A percentile compares a stretch with the other conserved stretches of the same genome.
Conservation (phyloP, 2,329 filamentous ascomycete genomes). For the Xylaria hypoxylon region DNA sequence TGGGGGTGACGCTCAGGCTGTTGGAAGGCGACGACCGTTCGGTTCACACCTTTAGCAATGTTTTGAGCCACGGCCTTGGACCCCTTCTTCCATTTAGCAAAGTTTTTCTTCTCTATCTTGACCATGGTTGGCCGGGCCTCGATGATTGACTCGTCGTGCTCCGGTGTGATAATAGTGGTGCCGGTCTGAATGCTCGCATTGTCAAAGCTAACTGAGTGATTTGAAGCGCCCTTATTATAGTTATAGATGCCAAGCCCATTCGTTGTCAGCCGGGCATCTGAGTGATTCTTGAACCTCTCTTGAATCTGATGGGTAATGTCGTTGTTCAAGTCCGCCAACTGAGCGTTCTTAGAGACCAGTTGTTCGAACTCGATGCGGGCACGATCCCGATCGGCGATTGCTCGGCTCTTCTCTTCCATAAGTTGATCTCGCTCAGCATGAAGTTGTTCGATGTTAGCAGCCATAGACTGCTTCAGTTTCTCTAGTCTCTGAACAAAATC, state of each 20-base stretch:
- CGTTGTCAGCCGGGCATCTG: constrained; percentile 67
- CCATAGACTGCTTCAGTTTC: constrained; percentile 69
- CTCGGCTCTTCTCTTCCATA: constrained; percentile 84
- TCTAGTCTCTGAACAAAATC: constrained; percentile 84
- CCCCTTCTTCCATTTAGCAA: constrained; percentile 99
- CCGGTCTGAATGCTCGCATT: constrained; percentile 66
- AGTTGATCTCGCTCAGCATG: constrained; percentile 81
- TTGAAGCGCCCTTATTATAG: constrained; percentile 63
- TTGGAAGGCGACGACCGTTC: constrained; percentile 82
- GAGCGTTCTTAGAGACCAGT: constrained; percentile 91
- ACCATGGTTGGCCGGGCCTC: constrained; percentile 89
- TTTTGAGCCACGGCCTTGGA: constrained; percentile 94
- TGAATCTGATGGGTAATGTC: constrained; percentile 95
- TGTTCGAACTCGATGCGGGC: constrained; percentile 96
- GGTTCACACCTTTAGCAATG: constrained; percentile 92
- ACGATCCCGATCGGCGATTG: constrained; percentile 88
- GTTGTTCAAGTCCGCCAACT: constrained; percentile 94
- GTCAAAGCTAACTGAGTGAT: constrained; percentile 65
- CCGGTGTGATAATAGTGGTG: constrained; percentile 69
- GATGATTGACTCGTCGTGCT: constrained; percentile 75
- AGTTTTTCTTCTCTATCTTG: constrained; percentile 94
- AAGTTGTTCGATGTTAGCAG: constrained; percentile 68
- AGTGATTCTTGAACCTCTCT: constrained; percentile 81
- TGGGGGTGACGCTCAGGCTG: constrained; percentile 65
- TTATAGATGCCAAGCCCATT: constrained; percentile 70